Evolutionary conservation across 805 yeast species (phyloP), one percentile per base, ranked within the genome.

Genomic region (Saccharomycopsis fibuligera): DNA sequence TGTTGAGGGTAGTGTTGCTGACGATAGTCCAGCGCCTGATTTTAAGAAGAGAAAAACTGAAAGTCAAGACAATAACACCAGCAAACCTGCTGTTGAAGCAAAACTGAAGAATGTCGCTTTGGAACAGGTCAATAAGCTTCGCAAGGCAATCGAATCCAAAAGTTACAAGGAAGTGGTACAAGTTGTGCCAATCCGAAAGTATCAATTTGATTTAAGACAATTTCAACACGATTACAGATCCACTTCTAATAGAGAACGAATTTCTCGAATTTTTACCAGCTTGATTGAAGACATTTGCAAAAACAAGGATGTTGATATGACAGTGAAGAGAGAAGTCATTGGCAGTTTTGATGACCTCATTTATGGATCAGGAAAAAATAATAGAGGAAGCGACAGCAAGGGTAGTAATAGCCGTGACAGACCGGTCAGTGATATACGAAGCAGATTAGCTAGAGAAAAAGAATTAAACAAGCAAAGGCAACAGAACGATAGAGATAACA

Each of bases 381-480:
- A 33, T n/a, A 17, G 19, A 5, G 19, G 19, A 17, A 33, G n/a
- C 8, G 9, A 12, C 12, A 27, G 31, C 31, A 12, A 8, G n/a
- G n/a, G n/a, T n/a, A n/a, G n/a, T 27, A 27, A 12, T 6, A 17
- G 37, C 19, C 9, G 37, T 8, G 37, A 17, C 14, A 33, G 6
- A 10, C 6, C 19, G 17, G 6, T 12, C 19, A 33, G n/a, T 33
- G 38, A 42, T 9, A 27, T 30, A 5, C 30, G 45, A 22, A 21
- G 21, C 21, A 16, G 36, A 4, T 21, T 30, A 21, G 37, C 38
- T 6, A 17, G 23, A 24, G 45, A 30, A 31, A 42, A 30, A 0
- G 35, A 44, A 17, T 29, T 29, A 16, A 17, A 19, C n/a, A 42
- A 42, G 17, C 21, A 47, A 60, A 31, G 60, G 56, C 19, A 64